phyloP scores from a whole-genome alignment of 2,329 filamentous ascomycete species.

The Fusarium xyrophilum region DNA sequence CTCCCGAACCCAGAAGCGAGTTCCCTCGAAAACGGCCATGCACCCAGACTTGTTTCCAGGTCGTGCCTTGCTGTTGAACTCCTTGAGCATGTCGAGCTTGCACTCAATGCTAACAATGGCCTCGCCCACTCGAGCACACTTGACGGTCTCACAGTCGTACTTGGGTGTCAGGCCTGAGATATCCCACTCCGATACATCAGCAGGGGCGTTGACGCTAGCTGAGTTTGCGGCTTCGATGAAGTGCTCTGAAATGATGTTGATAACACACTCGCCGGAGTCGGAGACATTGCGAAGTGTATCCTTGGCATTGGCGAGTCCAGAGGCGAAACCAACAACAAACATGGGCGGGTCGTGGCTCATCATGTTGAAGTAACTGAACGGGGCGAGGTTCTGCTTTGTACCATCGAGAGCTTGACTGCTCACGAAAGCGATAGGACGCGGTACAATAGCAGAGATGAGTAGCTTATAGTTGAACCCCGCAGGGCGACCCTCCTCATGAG shows the following conservation, averaged over 20 bases:
- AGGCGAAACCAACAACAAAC: conserved; percentile 68
- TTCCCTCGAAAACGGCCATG: conserved; percentile 80
- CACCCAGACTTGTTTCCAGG: conserved; percentile 79
- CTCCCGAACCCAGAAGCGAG: conserved; percentile 86
- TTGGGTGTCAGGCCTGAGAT: conserved; percentile 77
- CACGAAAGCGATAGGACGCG: conserved; percentile 77
- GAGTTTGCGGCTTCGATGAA: conserved; percentile 89
- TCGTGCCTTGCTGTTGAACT: conserved; percentile 76
- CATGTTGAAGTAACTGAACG: conserved; percentile 86
- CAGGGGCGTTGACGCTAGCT: conserved; percentile 78
- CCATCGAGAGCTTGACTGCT: conserved; percentile 67
- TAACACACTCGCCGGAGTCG: conserved; percentile 75
- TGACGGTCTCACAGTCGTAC: conserved; percentile 68
- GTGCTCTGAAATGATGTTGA: conserved; percentile 87
- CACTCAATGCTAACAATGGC: conserved; percentile 84
- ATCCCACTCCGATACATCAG: conserved; percentile 79
- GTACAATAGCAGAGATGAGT: conserved; percentile 81
- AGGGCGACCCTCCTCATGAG: conserved; percentile 73
- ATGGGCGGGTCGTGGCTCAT: conserved; percentile 86
- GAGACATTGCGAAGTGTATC: conserved; percentile 79
- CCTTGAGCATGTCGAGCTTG: conserved; percentile 74
- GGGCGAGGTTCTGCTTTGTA: conserved; percentile 73
- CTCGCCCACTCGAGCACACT: conserved; percentile 77
- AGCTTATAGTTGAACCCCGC: conserved; percentile 86
- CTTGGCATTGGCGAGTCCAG: conserved; percentile 64